These are phyloP conservation scores for Amanita jacksonii DNA, from an alignment of 768 basidiomycete genomes.

Conservation along the genomic window DNA sequence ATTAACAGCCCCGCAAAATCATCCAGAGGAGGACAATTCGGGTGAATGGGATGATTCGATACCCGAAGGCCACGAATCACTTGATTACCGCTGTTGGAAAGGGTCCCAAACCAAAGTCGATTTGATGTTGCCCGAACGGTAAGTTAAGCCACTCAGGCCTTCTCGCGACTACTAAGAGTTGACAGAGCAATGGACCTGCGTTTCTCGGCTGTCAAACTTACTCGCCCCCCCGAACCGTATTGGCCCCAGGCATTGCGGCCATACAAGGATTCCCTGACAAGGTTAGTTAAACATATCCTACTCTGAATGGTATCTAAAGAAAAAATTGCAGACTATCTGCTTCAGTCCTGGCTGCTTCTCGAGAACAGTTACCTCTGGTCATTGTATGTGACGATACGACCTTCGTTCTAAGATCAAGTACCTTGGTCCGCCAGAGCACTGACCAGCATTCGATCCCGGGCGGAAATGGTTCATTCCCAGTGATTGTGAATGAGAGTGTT, in stretches of 20 bases:
- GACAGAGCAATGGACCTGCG: conserved; percentile 4
- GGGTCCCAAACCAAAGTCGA: conserved; percentile 9
- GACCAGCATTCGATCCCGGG: neutral
- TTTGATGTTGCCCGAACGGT: conserved; percentile 17
- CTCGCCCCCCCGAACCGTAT: neutral
- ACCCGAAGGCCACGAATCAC: neutral
- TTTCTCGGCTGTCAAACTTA: neutral
- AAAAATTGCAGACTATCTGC: neutral
- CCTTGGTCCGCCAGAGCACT: conserved; percentile 5
- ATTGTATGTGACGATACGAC: neutral
- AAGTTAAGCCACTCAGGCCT: neutral
- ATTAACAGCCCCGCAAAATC: neutral
- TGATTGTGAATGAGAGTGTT: conserved; percentile 10
- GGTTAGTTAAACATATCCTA: conserved; percentile 1
- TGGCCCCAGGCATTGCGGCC: conserved; percentile 10
- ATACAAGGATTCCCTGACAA: neutral
- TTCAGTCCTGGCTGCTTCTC: conserved; percentile 3
- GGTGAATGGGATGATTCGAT: neutral
- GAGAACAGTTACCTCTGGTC: neutral
- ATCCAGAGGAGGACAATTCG: neutral
- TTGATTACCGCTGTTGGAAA: conserved; percentile 4
- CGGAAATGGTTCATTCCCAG: neutral
- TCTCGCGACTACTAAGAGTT: neutral
- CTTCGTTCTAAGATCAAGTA: conserved; percentile 1
- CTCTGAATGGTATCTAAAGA: neutral